Evolutionary conservation across 108 stramenopile species (phyloP).

Genomic region (Skeletonema costatum): DNA sequence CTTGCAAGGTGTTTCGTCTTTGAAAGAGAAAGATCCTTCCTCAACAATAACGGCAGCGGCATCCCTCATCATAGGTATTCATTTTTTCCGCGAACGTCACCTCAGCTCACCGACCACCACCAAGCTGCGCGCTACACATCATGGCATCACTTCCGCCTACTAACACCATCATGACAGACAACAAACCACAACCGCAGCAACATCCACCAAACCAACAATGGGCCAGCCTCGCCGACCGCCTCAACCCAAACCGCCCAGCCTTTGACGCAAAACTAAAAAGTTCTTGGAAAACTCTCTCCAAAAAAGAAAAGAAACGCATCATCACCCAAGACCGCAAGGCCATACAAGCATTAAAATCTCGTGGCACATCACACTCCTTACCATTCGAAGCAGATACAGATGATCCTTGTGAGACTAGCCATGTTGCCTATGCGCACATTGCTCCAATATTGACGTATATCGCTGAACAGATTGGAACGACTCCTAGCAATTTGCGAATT

Average conservation of each 20-base stretch:
- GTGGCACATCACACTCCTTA: neutral
- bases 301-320: slow-evolving; percentile 20
- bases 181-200: neutral
- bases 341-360: slow-evolving; percentile 10
- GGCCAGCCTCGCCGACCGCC: slow-evolving; percentile 27
- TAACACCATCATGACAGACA: neutral
- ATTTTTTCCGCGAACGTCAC: too few species aligned
- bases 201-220: neutral
- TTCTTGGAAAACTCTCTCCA: slow-evolving; percentile 20
- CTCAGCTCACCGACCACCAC: too few species aligned
- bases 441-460: slow-evolving; percentile 53
- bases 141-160: too few species aligned
- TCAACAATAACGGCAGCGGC: too few species aligned
- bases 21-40: too few species aligned
- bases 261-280: slow-evolving; percentile 22
- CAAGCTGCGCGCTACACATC: too few species aligned
- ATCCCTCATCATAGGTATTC: too few species aligned
- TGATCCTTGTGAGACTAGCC: slow-evolving; percentile 87
- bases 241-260: slow-evolving; percentile 23
- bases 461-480: slow-evolving; percentile 45
- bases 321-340: slow-evolving; percentile 9
- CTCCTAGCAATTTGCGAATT: slow-evolving; percentile 38
- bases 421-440: slow-evolving; percentile 69
- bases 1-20: too few species aligned
- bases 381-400: slow-evolving; percentile 34